phyloP scores from a whole-genome alignment of 306 rosid species.

The Rosa chinensis region DNA sequence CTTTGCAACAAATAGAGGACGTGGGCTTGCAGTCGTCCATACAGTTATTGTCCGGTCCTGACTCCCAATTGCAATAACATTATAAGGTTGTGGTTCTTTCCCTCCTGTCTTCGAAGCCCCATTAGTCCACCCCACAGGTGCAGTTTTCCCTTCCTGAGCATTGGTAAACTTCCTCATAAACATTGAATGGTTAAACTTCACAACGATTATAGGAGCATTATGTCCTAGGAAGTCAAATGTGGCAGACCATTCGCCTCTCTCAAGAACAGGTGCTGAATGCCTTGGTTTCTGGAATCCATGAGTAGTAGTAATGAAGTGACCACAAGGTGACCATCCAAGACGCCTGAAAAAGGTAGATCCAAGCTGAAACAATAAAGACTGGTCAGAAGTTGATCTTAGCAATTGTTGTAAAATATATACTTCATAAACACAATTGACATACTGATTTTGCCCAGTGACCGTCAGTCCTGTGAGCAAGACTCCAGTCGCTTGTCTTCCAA shows the following conservation, averaged over 20 bases:
- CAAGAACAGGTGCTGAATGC: slow-evolving; percentile 98
- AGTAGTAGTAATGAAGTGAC: slow-evolving; percentile 96
- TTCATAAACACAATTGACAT: slow-evolving; percentile 31
- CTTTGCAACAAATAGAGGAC: slow-evolving; percentile 98
- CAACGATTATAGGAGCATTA: slow-evolving; percentile 95
- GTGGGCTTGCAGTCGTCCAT: slow-evolving; percentile 98
- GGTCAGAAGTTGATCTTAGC: slow-evolving; percentile 33
- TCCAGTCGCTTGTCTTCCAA: slow-evolving; percentile 99
- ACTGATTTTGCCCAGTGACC: slow-evolving; percentile 98
- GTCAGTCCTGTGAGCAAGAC: slow-evolving; percentile 95
- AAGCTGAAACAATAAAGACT: slow-evolving; percentile 57
- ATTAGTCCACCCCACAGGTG: slow-evolving; percentile 81
- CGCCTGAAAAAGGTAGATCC: slow-evolving; percentile 98
- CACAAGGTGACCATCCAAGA: slow-evolving; percentile 99
- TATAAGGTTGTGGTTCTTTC: slow-evolving; percentile 84
- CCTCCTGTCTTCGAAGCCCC: slow-evolving; percentile 77
- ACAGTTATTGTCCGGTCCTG: slow-evolving; percentile 97
- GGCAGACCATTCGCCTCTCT: slow-evolving; percentile 99
- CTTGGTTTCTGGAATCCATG: slow-evolving; percentile 99
- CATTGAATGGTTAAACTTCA: slow-evolving; percentile 96
- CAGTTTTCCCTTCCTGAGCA: slow-evolving; percentile 72
- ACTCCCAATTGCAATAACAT: slow-evolving; percentile 97
- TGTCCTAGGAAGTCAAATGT: slow-evolving; percentile 98
- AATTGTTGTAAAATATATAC: slow-evolving; percentile 4
- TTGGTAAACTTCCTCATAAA: slow-evolving; percentile 64